These are phyloP conservation scores for Clarireedia homoeocarpa DNA, from an alignment of 2,329 filamentous ascomycete genomes.

Conservation along the genomic window DNA sequence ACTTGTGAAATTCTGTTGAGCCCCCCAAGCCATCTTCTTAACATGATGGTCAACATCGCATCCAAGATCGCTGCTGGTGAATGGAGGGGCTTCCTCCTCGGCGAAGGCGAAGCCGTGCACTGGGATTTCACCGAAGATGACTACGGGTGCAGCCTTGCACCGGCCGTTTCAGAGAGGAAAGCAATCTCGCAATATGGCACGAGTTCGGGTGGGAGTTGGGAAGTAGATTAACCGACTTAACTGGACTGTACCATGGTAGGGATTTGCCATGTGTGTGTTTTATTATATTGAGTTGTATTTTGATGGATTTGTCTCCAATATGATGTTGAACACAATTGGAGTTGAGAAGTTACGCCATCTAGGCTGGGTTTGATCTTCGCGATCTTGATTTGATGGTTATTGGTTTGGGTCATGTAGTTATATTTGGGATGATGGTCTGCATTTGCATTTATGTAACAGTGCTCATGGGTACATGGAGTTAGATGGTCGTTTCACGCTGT, in stretches of 20 bases:
- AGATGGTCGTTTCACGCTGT: neutral
- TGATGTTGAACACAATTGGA: neutral
- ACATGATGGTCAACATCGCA: conserved; percentile 74
- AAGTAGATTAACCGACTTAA: conserved; percentile 15
- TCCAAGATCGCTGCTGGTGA: conserved; percentile 61
- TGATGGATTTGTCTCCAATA: neutral
- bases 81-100: conserved; percentile 53
- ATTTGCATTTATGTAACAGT: neutral
- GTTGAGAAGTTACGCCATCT: neutral
- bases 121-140: conserved; percentile 49
- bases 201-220: conserved; percentile 16
- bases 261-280: too few species aligned
- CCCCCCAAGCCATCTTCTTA: conserved; percentile 71
- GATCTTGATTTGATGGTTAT: conserved; percentile 1
- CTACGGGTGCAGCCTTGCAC: conserved; percentile 37
- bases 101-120: conserved; percentile 45
- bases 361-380: neutral
- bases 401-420: neutral
- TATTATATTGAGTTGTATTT: neutral
- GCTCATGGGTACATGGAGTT: neutral
- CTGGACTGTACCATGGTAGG: neutral
- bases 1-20: conserved; percentile 70
- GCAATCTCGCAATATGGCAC: neutral
- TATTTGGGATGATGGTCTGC: neutral
- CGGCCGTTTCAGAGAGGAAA: conserved; percentile 5